phyloP scores from a whole-genome alignment of 2,329 filamentous ascomycete genomes.

The Acephala macrosclerotiorum region DNA sequence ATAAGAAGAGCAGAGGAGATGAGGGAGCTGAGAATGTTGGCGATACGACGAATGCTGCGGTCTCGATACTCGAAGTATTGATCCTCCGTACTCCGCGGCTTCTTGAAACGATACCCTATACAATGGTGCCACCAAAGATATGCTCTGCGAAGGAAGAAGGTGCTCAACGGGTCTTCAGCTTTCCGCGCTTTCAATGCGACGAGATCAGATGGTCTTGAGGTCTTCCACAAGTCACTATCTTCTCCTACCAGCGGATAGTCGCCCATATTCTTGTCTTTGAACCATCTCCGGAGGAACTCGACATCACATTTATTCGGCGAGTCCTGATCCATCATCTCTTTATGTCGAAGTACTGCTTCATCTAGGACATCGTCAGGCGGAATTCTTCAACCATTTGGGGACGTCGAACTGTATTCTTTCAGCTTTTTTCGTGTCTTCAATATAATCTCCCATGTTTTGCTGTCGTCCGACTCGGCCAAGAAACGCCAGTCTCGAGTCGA shows the following conservation, averaged over 20 bases:
- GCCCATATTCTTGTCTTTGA: conserved; percentile 34
- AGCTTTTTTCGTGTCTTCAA: conserved; percentile 32
- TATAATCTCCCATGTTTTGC: conserved; percentile 33
- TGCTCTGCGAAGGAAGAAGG: conserved; percentile 3
- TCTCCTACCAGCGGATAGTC: conserved; percentile 34
- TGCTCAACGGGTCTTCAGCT: conserved; percentile 23
- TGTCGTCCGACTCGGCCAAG: conserved; percentile 24
- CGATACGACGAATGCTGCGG: conserved; percentile 15
- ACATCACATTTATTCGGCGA: conserved; percentile 24
- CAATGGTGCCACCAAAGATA: conserved; percentile 33
- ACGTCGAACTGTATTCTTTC: conserved; percentile 35
- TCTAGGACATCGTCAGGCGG: not conserved
- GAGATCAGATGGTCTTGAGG: conserved; percentile 33
- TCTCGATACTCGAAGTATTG: conserved; percentile 8
- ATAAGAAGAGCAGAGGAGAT: conserved; percentile 42
- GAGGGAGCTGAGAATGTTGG: conserved; percentile 38
- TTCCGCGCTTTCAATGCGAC: conserved; percentile 33
- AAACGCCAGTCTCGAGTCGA: conserved; percentile 33
- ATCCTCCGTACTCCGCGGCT: conserved; percentile 4
- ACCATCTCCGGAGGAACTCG: conserved; percentile 32
- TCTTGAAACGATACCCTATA: conserved; percentile 18
- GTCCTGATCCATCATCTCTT: not conserved
- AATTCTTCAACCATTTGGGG: not conserved
- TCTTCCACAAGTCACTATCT: conserved; percentile 33
- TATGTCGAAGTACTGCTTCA: conserved; percentile 13